Base-by-base conservation (phyloP, 1,284 basidiomycete genomes). In the Malassezia equina region DNA sequence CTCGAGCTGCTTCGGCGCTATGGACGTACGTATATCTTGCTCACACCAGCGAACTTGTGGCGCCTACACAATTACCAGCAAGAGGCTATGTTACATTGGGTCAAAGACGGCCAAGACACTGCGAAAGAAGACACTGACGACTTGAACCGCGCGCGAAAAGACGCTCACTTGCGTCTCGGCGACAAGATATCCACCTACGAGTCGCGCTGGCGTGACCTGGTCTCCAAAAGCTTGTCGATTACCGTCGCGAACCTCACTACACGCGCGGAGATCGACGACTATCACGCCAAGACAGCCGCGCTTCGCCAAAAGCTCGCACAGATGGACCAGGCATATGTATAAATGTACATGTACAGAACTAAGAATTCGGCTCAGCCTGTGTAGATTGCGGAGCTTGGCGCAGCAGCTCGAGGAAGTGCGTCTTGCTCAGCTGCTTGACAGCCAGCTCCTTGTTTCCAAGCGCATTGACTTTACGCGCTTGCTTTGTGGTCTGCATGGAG, bases 231-330 rank as follows among this genome's bases (percentile, higher is more conserved):
- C 28, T 76, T 93, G 61, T 88, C 91, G 75, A 85, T 91, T 62
- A 88, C 90, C 78, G 84, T 93, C 78, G 90, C 88, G n/a, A 90
- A 89, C 70, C 79, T 86, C 31, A 86, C 86, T 17, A 76, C 89
- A 60, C 86, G 87, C 66, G 81, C 78, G 7, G 86, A 90, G 67
- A 78, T 88, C 46, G 75, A 73, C 21, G 63, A 64, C 21, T 62
- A 78, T 39, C 51, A 55, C 31, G 59, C 65, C 42, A 71, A 77
- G 47, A 59, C 59, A 23, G 67, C 73, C 52, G 19, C 34, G 17
- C 25, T 61, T 11, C 13, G 33, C 31, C 33, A 34, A n/a, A 24
- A 49, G 33, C 49, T 63, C 19, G 50, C 7, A 13, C n/a, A 40
- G 32, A 24, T 52, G 25, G 60, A 59, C 21, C 41, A 32, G 21